Conservation (phyloP, 129 eudicot species). For the Artemisia argyi region DNA sequence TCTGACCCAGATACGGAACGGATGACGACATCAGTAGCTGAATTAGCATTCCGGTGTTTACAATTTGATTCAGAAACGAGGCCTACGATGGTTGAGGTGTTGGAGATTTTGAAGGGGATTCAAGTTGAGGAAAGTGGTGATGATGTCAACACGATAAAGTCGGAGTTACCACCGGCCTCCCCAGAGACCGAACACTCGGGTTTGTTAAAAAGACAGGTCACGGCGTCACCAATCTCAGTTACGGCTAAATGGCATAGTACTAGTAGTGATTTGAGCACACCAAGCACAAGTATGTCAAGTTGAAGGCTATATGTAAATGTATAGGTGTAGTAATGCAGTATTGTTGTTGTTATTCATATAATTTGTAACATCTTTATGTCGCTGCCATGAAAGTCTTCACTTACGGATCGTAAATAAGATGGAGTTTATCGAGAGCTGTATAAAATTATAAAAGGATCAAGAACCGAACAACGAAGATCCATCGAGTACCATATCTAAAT, state of each 20-base stretch:
- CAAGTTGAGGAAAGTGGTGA: constrained; percentile 29
- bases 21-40: constrained; percentile 80
- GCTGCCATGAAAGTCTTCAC: constrained; percentile 13
- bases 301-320: constrained; percentile 8
- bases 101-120: constrained; percentile 52
- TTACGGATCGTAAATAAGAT: background rate
- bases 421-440: background rate
- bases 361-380: background rate
- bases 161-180: constrained; percentile 38
- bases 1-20: constrained; percentile 47
- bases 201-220: constrained; percentile 34
- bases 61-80: constrained; percentile 77
- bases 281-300: constrained; percentile 35
- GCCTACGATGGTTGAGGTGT: constrained; percentile 81
- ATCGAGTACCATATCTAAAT: background rate
- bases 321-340: constrained; percentile 19
- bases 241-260: constrained; percentile 59
- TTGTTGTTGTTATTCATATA: background rate
- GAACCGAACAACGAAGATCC: background rate
- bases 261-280: constrained; percentile 41
- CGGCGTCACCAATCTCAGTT: constrained; percentile 55
- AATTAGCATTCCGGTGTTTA: constrained; percentile 78
- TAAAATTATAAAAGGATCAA: constrained; percentile 5
- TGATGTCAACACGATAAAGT: background rate
- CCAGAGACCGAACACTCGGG: constrained; percentile 53